Base-by-base conservation (phyloP, 2,329 filamentous ascomycete species). In the Ophiostoma sp. region DNA sequence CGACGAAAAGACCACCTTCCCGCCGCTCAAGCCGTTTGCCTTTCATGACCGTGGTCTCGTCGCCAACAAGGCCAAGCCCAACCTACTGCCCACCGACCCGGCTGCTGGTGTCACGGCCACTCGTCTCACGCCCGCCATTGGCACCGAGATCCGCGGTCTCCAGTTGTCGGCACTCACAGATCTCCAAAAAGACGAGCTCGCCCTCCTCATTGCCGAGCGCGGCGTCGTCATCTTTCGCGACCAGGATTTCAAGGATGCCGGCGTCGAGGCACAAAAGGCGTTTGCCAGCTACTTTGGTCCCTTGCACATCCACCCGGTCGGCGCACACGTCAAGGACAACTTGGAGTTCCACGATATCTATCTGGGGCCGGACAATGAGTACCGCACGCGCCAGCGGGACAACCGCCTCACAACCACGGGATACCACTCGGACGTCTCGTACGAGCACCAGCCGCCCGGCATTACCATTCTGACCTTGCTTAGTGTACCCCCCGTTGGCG, bases 271-370 rank as follows among this genome's bases (percentile, higher is more conserved):
- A 73, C 82, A 83, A 70, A 82, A 83, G 75, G 79, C 80, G 8
- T 82, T 83, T 74, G 82, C 78, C 2, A 75, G 75, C 7, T 82
- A 83, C 71, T 84, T 83, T 72, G 83, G 82, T 0, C 81, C 79
- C 6, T 78, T 83, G 2, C 82, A 84, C 39, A 79, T 83, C 15
- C 82, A 84, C 48, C 83, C 82, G 25, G 82, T 83, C 11, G 83
- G 83, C 48, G 81, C 83, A 19, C 82, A 84, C 70, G 81, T 85
- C 73, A 80, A 84, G 71, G 82, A 82, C 74, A 79, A 82, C 45
- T 78, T 84, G 12, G 83, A 85, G 75, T 79, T 85, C 68, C 83
- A 85, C 77, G 84, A 83, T 75, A 84, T 85, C 74, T 85, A 85
- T 77, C 81, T 85, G 0, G 84, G 83, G 0, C 81, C 82, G 1